Evolutionary conservation across 225 moss, liverwort and hornwort genomes (phyloP), one percentile per base, ranked within the genome.

Genomic region (Neckera pumila): DNA sequence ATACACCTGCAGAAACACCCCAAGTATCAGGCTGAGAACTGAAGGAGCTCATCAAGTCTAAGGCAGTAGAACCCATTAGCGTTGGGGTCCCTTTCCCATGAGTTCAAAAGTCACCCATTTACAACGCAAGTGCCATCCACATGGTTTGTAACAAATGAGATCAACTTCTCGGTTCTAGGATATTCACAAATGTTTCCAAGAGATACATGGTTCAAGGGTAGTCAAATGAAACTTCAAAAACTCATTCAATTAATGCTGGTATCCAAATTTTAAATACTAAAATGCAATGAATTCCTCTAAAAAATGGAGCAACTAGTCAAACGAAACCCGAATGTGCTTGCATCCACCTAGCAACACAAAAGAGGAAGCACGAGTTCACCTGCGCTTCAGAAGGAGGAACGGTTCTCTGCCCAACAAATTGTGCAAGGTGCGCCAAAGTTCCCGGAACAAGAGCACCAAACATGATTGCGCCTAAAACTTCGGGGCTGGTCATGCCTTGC

Each of bases 361-460:
- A 84, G 79, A 80, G 83, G 58, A 66, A 62, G 53, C 62, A 61
- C 34, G 64, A 83, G 42, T 80, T 85, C 70, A 94, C 95, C 93
- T 94, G 94, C 36, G 95, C 94, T 91, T 95, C 89, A n/a, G 92
- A 93, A 63, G 94, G 92, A 72, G 94, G 86, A 38, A 95, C 85
- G 38, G 60, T 86, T 88, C 76, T 88, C 82, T 95, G 94, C 65
- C 95, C 95, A 85, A 90, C 89, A 86, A 92, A 91, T 90, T 95
- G 95, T 16, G 95, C 95, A 82, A 95, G 90, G 62, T 94, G 92
- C 40, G 95, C 95, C 84, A 95, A 85, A 76, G 95, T 95, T 66
- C 94, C 92, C 5, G 94, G 95, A 85, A 91, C 86, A 85, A 95
- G 89, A 34, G 95, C 95, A 80, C 76, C 93, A 88, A 87, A 94